These are phyloP conservation scores for Daedaleopsis nitida DNA, from an alignment of 768 basidiomycete species.

Conservation along the genomic window DNA sequence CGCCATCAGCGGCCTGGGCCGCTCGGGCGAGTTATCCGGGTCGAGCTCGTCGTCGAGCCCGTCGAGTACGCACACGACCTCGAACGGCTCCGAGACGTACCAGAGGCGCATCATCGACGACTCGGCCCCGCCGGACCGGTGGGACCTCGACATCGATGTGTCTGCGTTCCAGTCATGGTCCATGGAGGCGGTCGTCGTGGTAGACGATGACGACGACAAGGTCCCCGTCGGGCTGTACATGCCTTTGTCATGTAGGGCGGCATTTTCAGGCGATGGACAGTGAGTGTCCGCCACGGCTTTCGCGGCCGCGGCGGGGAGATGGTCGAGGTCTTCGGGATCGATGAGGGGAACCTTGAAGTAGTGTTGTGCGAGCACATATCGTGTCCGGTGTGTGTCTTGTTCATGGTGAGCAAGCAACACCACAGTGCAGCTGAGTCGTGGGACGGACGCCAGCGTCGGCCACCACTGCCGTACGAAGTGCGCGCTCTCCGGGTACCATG, in stretches of 20 bases:
- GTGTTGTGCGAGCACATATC: slow-evolving; percentile 72
- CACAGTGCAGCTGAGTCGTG: slow-evolving; percentile 71
- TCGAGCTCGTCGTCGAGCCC: slow-evolving; percentile 38
- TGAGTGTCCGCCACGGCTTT: slow-evolving; percentile 7
- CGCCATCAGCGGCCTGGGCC: slow-evolving; percentile 71
- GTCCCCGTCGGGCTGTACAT: not conserved
- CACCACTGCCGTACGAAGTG: slow-evolving; percentile 85
- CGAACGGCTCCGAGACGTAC: slow-evolving; percentile 73
- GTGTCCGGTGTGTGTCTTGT: slow-evolving; percentile 56
- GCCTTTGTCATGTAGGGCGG: not conserved
- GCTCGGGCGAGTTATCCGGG: slow-evolving; percentile 39
- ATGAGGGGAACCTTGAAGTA: slow-evolving; percentile 70
- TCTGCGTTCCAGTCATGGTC: slow-evolving; percentile 5
- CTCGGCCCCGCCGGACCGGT: slow-evolving; percentile 39
- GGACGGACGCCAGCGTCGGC: slow-evolving; percentile 66
- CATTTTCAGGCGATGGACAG: not conserved
- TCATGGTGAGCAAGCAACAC: slow-evolving; percentile 67
- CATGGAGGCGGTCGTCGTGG: not conserved
- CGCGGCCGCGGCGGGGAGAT: slow-evolving; percentile 2
- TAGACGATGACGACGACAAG: slow-evolving; percentile 3
- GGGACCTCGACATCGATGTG: not conserved
- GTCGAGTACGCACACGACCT: slow-evolving; percentile 68
- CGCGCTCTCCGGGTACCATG: slow-evolving; percentile 73
- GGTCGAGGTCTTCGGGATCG: slow-evolving; percentile 17
- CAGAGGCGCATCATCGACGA: slow-evolving; percentile 62